Conservation (phyloP, 257 asterid genomes). For the Lithospermum erythrorhizon region DNA sequence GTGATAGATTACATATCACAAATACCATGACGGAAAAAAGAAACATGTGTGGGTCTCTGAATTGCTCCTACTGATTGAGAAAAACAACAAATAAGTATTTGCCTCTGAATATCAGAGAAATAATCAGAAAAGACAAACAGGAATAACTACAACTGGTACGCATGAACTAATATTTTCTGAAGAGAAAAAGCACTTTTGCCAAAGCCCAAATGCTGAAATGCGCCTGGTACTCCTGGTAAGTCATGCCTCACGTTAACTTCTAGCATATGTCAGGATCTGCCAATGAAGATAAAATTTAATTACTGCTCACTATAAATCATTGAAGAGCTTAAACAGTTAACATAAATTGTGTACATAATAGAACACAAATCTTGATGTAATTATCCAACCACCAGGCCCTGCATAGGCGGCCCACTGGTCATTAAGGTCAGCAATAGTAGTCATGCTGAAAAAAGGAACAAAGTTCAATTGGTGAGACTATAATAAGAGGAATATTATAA, state of each 20-base stretch:
- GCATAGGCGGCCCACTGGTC: constrained; percentile 98
- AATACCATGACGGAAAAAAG: neutral
- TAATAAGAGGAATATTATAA: no score
- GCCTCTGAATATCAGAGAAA: no score
- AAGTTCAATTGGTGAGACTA: constrained; percentile 9
- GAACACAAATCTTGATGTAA: constrained; percentile 24
- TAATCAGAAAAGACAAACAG: no score
- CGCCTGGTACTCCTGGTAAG: constrained; percentile 64
- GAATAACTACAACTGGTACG: neutral
- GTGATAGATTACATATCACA: no score
- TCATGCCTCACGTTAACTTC: constrained; percentile 99
- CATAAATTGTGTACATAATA: no score
- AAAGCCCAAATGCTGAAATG: constrained; percentile 98
- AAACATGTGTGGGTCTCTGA: neutral
- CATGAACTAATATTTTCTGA: neutral
- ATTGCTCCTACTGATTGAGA: neutral
- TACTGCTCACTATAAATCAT: no score
- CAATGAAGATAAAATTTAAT: neutral
- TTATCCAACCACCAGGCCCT: constrained; percentile 99
- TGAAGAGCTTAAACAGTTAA: no score
- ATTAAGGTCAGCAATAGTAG: constrained; percentile 79
- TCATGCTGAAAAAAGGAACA: constrained; percentile 56
- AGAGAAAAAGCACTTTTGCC: constrained; percentile 52
- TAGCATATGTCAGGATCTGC: constrained; percentile 95
- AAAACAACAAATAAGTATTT: neutral